phyloP scores from a whole-genome alignment of 176 grass and related monocot species.

The Stipa capillata region DNA sequence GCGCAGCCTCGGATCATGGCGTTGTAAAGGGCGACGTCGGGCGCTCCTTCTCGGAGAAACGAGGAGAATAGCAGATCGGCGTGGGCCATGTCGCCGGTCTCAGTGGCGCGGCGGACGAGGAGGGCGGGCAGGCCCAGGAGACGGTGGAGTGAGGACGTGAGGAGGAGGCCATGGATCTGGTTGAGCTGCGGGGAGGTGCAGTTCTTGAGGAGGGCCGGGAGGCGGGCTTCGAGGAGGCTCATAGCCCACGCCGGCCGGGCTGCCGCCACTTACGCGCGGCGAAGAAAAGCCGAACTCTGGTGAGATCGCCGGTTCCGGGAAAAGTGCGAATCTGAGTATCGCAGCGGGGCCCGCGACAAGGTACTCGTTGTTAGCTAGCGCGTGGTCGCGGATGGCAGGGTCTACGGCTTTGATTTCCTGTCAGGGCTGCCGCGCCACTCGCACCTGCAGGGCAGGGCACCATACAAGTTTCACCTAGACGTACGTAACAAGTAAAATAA shows the following conservation, averaged over 20 bases:
- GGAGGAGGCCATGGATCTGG: constrained; percentile 26
- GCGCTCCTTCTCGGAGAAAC: not conserved
- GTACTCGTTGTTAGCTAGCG: no score
- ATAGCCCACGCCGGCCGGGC: not conserved
- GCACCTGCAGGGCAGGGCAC: no score
- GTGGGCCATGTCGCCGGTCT: constrained; percentile 27
- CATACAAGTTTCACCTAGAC: no score
- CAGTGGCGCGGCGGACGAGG: constrained; percentile 38
- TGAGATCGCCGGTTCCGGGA: no score
- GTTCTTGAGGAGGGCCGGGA: not conserved
- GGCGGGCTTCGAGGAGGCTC: not conserved
- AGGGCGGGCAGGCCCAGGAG: constrained; percentile 17
- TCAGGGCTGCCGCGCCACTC: no score
- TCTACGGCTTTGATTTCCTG: no score
- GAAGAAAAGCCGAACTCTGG: no score
- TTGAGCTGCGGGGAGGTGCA: constrained; percentile 9
- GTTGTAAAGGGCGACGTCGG: constrained; percentile 34
- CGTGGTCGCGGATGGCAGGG: no score
- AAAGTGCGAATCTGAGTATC: no score
- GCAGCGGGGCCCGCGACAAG: no score
- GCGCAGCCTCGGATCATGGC: constrained; percentile 32
- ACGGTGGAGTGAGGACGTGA: constrained; percentile 18
- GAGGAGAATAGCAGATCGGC: constrained; percentile 36
- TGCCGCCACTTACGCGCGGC: no score
- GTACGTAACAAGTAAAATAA: no score